Evolutionary conservation across 176 grass and related monocot genomes (phyloP), one percentile per base, ranked within the genome.

Genomic region (Luzula sylvatica): DNA sequence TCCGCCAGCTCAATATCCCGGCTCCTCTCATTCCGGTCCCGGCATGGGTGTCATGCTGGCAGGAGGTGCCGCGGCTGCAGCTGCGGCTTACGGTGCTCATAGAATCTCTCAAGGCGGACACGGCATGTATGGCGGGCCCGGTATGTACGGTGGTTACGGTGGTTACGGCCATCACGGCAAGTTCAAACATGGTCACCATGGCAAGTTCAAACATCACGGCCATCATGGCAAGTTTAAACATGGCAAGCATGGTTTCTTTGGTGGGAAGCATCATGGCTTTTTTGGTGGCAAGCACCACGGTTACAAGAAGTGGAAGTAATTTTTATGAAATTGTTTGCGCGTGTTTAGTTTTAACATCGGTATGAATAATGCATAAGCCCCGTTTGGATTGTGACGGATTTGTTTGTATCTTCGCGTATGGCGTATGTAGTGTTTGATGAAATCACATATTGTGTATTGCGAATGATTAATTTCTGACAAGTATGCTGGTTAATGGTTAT

Each of bases 71-170:
- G 78, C 63, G 0, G 67, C 57, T 0, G 87, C 78, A 0, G 82
- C 75, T 0, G 78, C 71, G 29, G 78, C 68, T 3, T 48, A 74
- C 13, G 87, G 82, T 11, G 87, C 67, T 61, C 87, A 87, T 58
- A 69, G 68, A 1, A 9, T 48, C 6, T 62, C 68, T 0, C 87
- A 87, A 2, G 78, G 30, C 1, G 30, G 30, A 7, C 30, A 35
- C 30, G 29, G 29, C 29, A 32, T 32, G 29, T 32, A 32, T 32
- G 29, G 29, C 29, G 29, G 29, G 3, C 29, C 3, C 29, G 30
- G 30, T 9, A 35, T 35, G 30, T 35, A 87, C 3, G 78, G 83
- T n/a, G 58, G 4, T 13, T 8, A 82, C 16, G 75, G 72, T 61
- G 75, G 72, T 61, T 58, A 74, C 1, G 58, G 57, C 8, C 19